Evolutionary conservation across 768 basidiomycete genomes (phyloP).

Genomic region (Cystofilobasidium bisporidii): DNA sequence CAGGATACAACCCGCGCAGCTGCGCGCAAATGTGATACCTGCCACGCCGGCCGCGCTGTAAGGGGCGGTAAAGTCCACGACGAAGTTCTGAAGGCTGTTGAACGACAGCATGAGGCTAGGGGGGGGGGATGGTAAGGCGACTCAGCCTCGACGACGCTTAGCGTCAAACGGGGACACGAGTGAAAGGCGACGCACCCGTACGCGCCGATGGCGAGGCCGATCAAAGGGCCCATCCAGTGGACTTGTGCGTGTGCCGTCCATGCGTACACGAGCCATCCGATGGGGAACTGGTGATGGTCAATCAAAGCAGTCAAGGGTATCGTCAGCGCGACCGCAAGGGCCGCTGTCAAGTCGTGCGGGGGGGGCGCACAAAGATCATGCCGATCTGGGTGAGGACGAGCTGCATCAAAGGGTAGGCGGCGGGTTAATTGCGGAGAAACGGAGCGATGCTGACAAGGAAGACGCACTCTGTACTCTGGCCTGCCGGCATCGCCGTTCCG

Average conservation of each 20-base stretch:
- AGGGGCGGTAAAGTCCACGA: conserved; percentile 18
- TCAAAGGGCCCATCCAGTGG: conserved; percentile 14
- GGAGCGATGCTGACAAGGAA: no score
- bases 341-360: background rate
- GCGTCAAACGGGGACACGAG: no score
- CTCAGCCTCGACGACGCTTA: no score
- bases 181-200: conserved; percentile 7
- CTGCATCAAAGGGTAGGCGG: background rate
- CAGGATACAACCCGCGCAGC: conserved; percentile 16
- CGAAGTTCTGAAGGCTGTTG: conserved; percentile 26
- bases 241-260: conserved; percentile 12
- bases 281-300: conserved; percentile 1
- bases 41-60: conserved; percentile 20
- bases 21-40: conserved; percentile 13
- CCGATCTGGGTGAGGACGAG: conserved; percentile 24
- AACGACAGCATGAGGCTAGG: conserved; percentile 25
- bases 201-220: conserved; percentile 6
- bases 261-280: conserved; percentile 3
- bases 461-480: conserved; percentile 24
- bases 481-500: conserved; percentile 15
- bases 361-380: conserved; percentile 24
- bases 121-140: background rate
- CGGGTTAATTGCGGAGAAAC: background rate
- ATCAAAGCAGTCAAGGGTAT: background rate
- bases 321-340: background rate